A percentile compares a stretch with the other conserved stretches of the same genome.
Conservation (phyloP, 2,329 filamentous ascomycete species). For the Alternaria atra region DNA sequence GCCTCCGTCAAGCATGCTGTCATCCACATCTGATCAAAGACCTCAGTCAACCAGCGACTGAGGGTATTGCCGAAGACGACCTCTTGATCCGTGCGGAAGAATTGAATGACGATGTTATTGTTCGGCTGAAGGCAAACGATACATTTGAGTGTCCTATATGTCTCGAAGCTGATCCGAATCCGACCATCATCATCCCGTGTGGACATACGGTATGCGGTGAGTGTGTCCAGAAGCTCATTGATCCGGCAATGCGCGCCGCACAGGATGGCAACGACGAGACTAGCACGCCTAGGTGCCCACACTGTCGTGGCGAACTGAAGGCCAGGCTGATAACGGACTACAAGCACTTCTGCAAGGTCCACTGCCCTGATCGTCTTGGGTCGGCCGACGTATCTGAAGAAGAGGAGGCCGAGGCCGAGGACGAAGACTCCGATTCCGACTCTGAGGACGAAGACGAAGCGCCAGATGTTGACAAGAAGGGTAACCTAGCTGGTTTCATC, state of each 20-base stretch:
- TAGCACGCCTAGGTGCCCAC: conserved; percentile 71
- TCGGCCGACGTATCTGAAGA: conserved; percentile 28
- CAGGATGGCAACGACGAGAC: conserved; percentile 65
- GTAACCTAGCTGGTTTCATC: conserved; percentile 63
- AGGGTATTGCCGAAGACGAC: conserved; percentile 60
- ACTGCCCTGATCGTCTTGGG: conserved; percentile 66
- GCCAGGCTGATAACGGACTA: conserved; percentile 77
- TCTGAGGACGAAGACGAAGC: conserved; percentile 50
- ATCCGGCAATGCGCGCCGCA: conserved; percentile 59
- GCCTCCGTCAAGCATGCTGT: conserved; percentile 82
- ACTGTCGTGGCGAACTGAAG: conserved; percentile 75
- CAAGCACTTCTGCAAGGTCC: conserved; percentile 74
- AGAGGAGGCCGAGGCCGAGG: conserved; percentile 40
- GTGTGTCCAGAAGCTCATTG: conserved; percentile 75
- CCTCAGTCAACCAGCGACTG: conserved; percentile 72
- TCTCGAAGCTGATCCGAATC: conserved; percentile 77
- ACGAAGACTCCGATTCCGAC: conserved; percentile 44
- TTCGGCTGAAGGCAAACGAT: conserved; percentile 68
- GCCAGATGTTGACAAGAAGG: conserved; percentile 48
- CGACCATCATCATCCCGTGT: conserved; percentile 81
- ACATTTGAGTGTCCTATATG: conserved; percentile 84
- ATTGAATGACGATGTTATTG: conserved; percentile 68
- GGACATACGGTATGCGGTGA: conserved; percentile 82
- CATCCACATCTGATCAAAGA: conserved; percentile 77
- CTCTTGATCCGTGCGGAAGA: conserved; percentile 70